Base-by-base conservation (phyloP, 805 yeast genomes). In the Lipomyces yamanashiensis region DNA sequence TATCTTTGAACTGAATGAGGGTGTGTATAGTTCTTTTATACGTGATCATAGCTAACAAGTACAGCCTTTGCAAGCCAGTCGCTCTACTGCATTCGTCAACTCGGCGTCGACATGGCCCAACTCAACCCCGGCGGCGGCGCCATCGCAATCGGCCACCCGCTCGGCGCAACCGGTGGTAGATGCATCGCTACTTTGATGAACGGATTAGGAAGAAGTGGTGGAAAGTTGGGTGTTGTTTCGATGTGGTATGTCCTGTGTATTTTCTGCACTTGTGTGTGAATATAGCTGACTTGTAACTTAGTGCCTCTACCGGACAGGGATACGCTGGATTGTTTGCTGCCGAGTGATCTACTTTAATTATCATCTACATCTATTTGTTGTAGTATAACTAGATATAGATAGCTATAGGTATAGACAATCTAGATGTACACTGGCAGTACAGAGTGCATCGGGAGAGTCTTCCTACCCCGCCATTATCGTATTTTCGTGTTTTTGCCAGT, bases 81-180 rank as follows among this genome's bases (percentile, higher is more conserved):
- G 62, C 75, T 91, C 70, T 93, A 96, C 61, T 89, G 90, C 77
- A 82, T 88, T 61, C 84, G 89, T 78, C 78, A 88, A 64, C 80
- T 88, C 66, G 79, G 80, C 64, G 75, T 91, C 62, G 86, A 86
- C 64, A 77, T 78, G 36, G 83, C 83, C 49, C 90, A 89, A 77
- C 82, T 91, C 52, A 91, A 91, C 75, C 91, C 87, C 54, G 88
- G 89, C 75, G 96, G 97, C 79, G 97, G 97, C 77, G 97, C 97
- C 28, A 96, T 90, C 71, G 96, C 96, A 47, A 76, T 91, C 70
- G 97, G 97, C 44, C 96, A 91, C 76, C 97, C 97, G 74, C 82
- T 90, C 74, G 97, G 97, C 62, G 88, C 93, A 47, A 71, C 75
- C 33, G 77, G 80, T 2, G 85, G 83, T 37, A 71, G 82, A 60